These are phyloP conservation scores for Candida freyschussii DNA, from an alignment of 1,139 yeast species.

Conservation along the genomic window DNA sequence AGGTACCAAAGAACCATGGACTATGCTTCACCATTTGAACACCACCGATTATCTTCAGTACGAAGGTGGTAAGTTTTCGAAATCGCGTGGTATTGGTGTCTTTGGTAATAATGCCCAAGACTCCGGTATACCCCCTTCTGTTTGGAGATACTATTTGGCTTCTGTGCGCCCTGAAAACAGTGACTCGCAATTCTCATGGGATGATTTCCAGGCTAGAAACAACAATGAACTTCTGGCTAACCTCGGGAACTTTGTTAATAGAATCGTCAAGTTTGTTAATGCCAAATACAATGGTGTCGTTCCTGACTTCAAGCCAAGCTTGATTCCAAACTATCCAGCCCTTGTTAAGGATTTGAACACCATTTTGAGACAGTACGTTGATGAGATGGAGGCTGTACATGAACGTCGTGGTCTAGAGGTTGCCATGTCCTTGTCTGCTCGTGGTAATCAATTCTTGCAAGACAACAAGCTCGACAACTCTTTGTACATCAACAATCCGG, in stretches of 20 bases:
- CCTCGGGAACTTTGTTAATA: conserved; percentile 93
- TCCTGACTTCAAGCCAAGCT: conserved; percentile 50
- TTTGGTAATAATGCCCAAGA: conserved; percentile 97
- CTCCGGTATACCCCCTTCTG: conserved; percentile 84
- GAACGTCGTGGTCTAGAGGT: conserved; percentile 85
- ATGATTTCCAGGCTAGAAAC: conserved; percentile 88
- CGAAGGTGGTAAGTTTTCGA: conserved; percentile 96
- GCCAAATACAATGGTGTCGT: conserved; percentile 91
- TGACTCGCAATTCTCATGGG: conserved; percentile 97
- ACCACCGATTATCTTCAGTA: conserved; percentile 96
- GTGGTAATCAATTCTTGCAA: conserved; percentile 94
- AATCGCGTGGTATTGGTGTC: conserved; percentile 94
- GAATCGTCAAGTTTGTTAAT: conserved; percentile 82
- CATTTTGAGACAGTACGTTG: conserved; percentile 56
- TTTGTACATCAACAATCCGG: conserved; percentile 70
- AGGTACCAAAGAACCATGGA: conserved; percentile 89
- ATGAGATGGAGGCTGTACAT: conserved; percentile 73
- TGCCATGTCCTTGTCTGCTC: conserved; percentile 86
- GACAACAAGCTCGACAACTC: conserved; percentile 92
- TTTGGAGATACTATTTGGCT: conserved; percentile 95
- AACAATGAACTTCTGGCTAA: conserved; percentile 92
- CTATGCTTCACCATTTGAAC: conserved; percentile 81
- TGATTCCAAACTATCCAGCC: conserved; percentile 44
- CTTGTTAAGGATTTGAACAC: conserved; percentile 57
- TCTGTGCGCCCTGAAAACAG: conserved; percentile 92